Percentiles rank a stretch among this genome's conserved stretches.
Conservation (phyloP, 305 asterid genomes). For the Solanum chacoense region DNA sequence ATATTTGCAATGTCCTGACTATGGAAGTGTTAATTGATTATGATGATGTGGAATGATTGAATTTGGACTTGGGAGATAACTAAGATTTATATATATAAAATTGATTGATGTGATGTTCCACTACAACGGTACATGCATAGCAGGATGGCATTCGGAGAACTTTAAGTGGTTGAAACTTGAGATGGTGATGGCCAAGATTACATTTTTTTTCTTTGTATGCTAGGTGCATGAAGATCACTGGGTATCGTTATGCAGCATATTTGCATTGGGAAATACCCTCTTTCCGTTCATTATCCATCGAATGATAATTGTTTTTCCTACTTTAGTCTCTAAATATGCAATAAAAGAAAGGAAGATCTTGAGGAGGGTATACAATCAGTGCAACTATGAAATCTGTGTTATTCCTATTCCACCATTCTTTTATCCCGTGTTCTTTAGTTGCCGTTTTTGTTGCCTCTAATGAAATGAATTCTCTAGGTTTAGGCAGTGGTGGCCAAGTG, state of each 20-base stretch:
- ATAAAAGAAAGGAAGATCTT: not conserved
- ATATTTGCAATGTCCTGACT: not conserved
- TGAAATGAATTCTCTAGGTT: not conserved
- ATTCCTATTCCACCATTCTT: not conserved
- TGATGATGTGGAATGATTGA: not conserved
- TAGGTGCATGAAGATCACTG: not conserved
- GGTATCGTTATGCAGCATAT: not conserved
- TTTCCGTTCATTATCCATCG: not conserved
- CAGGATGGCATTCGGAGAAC: not conserved
- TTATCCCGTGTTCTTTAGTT: not conserved
- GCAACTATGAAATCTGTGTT: not conserved
- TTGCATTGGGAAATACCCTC: not conserved
- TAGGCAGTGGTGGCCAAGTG: not conserved
- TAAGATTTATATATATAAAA: not conserved
- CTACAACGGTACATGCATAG: not conserved
- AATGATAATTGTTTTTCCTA: not conserved
- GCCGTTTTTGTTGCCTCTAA: not conserved
- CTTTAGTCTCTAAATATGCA: not conserved
- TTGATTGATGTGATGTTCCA: not conserved
- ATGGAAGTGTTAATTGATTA: not conserved
- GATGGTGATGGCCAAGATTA: not conserved
- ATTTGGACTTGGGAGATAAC: not conserved
- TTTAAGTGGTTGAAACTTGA: not conserved
- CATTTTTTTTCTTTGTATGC: not conserved
- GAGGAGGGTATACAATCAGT: not conserved